Conservation (phyloP, 495 filamentous ascomycete species). For the Xeromyces bisporus region DNA sequence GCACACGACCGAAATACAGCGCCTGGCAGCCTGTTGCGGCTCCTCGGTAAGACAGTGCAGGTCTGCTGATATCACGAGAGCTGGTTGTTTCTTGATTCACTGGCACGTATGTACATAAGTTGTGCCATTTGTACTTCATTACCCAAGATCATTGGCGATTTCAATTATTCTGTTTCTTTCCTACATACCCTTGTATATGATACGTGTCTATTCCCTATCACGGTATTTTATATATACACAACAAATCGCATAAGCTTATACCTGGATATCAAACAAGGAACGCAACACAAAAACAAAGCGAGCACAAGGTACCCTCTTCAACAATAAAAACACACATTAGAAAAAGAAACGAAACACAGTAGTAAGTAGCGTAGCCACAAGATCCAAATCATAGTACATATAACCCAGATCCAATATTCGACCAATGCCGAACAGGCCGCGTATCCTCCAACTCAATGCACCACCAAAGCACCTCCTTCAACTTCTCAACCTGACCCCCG, state of each 20-base stretch:
- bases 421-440: slow-evolving; percentile 32
- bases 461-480: slow-evolving; percentile 58
- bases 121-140: too few relatives aligned
- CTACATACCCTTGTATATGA: too few relatives aligned
- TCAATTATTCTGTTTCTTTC: too few relatives aligned
- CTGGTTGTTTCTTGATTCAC: neutral
- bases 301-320: slow-evolving; percentile 19
- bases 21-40: slow-evolving; percentile 32
- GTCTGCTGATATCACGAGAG: neutral
- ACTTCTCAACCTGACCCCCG: slow-evolving; percentile 64
- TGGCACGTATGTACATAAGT: too few relatives aligned
- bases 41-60: slow-evolving; percentile 29
- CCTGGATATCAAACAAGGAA: too few relatives aligned
- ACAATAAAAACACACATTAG: slow-evolving; percentile 4
- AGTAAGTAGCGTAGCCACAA: too few relatives aligned
- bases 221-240: too few relatives aligned
- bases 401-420: slow-evolving; percentile 28
- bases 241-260: too few relatives aligned
- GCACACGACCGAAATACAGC: slow-evolving; percentile 24
- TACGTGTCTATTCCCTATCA: too few relatives aligned
- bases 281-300: too few relatives aligned
- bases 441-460: slow-evolving; percentile 48
- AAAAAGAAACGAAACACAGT: too few relatives aligned
- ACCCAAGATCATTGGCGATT: too few relatives aligned
- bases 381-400: slow-evolving; percentile 25